Percentiles rank a stretch among this genome's conserved stretches.
Conservation (phyloP, 2,329 filamentous ascomycete genomes). For the Diaporthe citri region DNA sequence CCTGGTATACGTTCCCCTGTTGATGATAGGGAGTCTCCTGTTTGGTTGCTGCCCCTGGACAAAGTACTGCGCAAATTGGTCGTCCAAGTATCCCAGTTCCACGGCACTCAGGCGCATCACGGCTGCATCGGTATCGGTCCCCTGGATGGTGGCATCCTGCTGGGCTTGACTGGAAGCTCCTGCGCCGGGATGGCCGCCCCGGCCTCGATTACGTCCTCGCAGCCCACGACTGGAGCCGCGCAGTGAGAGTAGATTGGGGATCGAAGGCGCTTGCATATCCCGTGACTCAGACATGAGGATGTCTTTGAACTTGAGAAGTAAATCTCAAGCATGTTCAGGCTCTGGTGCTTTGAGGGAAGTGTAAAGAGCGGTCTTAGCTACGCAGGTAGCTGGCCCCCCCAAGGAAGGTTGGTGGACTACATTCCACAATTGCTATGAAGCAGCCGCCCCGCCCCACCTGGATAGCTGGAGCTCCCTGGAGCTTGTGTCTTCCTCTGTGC, state of each 20-base stretch:
- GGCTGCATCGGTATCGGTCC: conserved; percentile 92
- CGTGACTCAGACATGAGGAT: conserved; percentile 41
- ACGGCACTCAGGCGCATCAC: conserved; percentile 92
- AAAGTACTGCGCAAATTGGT: conserved; percentile 82
- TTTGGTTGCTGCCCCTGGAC: conserved; percentile 65
- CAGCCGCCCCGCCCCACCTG: not conserved
- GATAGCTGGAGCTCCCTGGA: conserved; percentile 23
- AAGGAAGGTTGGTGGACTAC: not conserved
- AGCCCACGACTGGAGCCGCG: conserved; percentile 59
- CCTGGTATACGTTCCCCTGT: conserved; percentile 94
- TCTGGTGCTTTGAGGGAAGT: not conserved
- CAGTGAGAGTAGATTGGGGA: conserved; percentile 81
- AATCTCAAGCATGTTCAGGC: not conserved
- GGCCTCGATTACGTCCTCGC: conserved; percentile 42
- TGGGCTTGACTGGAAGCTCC: conserved; percentile 48
- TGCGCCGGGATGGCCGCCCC: conserved; percentile 42
- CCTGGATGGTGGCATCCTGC: conserved; percentile 83
- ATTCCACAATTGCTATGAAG: not conserved
- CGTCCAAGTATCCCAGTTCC: conserved; percentile 84
- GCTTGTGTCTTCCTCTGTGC: not conserved
- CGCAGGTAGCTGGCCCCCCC: not conserved
- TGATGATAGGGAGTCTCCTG: conserved; percentile 89
- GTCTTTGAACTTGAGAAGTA: not conserved
- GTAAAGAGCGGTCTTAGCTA: not conserved
- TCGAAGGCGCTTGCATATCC: conserved; percentile 77